Evolutionary conservation across 495 filamentous ascomycete genomes (phyloP).

Genomic region (Tetracladium marchalianum): DNA sequence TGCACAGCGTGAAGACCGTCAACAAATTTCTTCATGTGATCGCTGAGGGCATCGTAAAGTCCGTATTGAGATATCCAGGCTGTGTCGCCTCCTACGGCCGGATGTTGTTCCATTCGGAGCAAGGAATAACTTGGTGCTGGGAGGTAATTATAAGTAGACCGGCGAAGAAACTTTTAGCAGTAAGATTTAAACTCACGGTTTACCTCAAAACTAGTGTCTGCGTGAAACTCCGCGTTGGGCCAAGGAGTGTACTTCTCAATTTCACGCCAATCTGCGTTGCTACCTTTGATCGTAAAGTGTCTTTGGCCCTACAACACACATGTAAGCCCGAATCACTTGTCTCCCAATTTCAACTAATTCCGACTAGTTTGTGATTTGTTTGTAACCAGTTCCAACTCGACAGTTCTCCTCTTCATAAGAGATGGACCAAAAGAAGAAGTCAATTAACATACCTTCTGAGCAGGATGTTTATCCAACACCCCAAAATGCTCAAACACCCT

Average conservation of each 20-base stretch:
- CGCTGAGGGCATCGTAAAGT: constrained; percentile 39
- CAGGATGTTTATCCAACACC: constrained; percentile 36
- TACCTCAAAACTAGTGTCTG: constrained; percentile 41
- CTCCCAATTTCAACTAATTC: constrained; percentile 1
- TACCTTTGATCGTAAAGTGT: background rate
- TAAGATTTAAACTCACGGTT: constrained; percentile 18
- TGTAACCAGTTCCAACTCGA: too few relatives aligned
- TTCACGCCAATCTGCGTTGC: background rate
- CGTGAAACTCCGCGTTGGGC: constrained; percentile 30
- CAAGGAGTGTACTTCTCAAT: constrained; percentile 26
- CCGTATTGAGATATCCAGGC: constrained; percentile 43
- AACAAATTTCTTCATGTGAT: constrained; percentile 34
- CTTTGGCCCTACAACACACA: background rate
- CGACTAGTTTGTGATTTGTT: too few relatives aligned
- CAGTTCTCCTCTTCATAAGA: too few relatives aligned
- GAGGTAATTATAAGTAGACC: background rate
- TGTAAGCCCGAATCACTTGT: constrained; percentile 4
- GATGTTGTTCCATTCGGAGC: constrained; percentile 45
- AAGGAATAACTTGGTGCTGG: constrained; percentile 37
- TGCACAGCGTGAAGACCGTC: constrained; percentile 41
- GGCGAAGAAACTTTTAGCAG: background rate
- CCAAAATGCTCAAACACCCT: constrained; percentile 43
- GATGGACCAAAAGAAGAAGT: background rate
- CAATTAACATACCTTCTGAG: constrained; percentile 27
- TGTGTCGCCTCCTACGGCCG: constrained; percentile 42